Base-by-base conservation (phyloP, 345 rosid genomes). In the Litchi chinensis region DNA sequence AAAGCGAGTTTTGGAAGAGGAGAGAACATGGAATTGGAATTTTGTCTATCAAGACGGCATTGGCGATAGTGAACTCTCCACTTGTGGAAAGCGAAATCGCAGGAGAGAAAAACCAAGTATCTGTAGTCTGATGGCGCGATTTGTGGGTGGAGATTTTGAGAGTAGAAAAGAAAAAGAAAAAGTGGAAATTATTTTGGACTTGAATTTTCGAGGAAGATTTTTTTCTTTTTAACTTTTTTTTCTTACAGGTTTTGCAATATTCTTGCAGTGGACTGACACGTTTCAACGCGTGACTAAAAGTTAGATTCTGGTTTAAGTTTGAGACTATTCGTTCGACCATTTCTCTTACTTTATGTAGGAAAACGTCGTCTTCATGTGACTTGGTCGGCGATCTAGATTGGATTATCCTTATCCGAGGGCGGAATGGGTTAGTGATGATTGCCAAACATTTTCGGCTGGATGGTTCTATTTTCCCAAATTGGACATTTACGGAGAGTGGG, bases 31-130 rank as follows among this genome's bases (percentile, higher is more conserved):
- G 71, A 46, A 43, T 65, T 62, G 13, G 54, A 39, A 32, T 71
- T 70, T 32, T 54, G 15, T 9, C 9, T 52, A 62, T 52, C 59
- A 65, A 41, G 62, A 52, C 2, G 44, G 64, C 77, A 68, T 68
- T 54, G 76, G 70, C 59, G 79, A 73, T 56, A 76, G 86, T 77
- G 83, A 85, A 80, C 67, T 59, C 73, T 48, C 88, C 90, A 81
- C 87, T 87, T 73, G 86, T 44, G 74, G 85, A 84, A 71, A 84
- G 84, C 87, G 83, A 84, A 62, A 71, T 74, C 65, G 48, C 63
- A 24, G 88, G 85, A 66, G 68, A 79, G 73, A 66, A 80, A 80
- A 78, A 40, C 66, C 10, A 43, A 75, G 80, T 80, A 76, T 70
- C 81, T 68, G 56, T 75, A 56, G 52, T 21, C 67, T 12, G 72